phyloP scores from a whole-genome alignment of 2,329 filamentous ascomycete genomes.

The Dothistroma pini region DNA sequence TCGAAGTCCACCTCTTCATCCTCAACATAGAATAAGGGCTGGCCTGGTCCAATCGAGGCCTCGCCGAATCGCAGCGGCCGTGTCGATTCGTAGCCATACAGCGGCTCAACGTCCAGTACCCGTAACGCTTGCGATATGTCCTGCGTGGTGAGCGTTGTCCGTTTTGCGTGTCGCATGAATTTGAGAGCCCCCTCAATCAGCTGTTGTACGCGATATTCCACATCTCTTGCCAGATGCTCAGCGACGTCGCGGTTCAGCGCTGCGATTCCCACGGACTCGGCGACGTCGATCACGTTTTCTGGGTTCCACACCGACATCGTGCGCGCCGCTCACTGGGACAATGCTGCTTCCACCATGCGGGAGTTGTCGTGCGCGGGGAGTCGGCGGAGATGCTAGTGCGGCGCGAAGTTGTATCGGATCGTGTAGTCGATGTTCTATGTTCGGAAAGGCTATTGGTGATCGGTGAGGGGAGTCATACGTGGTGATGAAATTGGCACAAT shows the following conservation, averaged over 20 bases:
- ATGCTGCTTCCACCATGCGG: neutral
- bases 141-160: conserved; percentile 82
- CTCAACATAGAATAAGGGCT: conserved; percentile 94
- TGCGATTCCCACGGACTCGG: conserved; percentile 88
- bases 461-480: no score
- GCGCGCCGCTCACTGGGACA: neutral
- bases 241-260: conserved; percentile 80
- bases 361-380: neutral
- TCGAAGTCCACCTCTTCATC: conserved; percentile 99
- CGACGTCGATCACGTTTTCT: conserved; percentile 92
- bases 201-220: conserved; percentile 91
- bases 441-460: no score
- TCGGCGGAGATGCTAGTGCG: neutral
- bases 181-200: conserved; percentile 91
- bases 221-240: conserved; percentile 83
- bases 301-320: conserved; percentile 76
- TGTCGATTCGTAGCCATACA: conserved; percentile 94
- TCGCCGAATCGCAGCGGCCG: conserved; percentile 87
- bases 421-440: no score
- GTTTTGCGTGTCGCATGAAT: conserved; percentile 88
- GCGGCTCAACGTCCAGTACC: conserved; percentile 85
- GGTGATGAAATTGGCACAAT: no score
- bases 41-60: conserved; percentile 86
- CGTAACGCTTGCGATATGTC: conserved; percentile 84
- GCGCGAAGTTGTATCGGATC: neutral